A percentile compares a stretch with the other conserved stretches of the same genome.
Conservation (phyloP, 179 eudicot genomes). For the Actinidia chinensis region DNA sequence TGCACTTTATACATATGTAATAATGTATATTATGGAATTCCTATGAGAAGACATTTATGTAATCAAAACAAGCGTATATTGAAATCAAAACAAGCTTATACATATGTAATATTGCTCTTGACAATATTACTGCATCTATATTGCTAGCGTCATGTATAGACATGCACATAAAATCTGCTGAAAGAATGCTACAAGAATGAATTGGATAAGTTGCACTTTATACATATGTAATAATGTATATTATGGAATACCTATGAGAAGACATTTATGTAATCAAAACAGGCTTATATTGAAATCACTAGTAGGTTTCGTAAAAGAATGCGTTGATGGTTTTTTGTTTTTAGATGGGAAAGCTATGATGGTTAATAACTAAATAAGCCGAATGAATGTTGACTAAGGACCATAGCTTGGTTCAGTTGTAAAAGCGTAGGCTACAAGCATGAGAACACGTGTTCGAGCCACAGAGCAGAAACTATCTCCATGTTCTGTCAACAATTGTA, state of each 20-base stretch:
- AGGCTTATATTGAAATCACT: constrained; percentile 10
- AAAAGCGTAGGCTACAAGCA: background rate
- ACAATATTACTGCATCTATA: constrained; percentile 55
- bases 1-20: constrained; percentile 17
- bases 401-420: background rate
- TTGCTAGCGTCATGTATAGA: constrained; percentile 68
- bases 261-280: background rate
- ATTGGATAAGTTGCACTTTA: constrained; percentile 51
- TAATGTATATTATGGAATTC: background rate
- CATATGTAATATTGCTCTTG: too few relatives aligned
- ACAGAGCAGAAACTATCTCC: background rate
- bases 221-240: background rate
- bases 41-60: background rate
- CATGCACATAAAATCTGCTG: constrained; percentile 97
- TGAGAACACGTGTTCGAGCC: background rate
- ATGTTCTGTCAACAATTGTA: background rate
- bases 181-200: constrained; percentile 98
- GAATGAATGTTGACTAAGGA: background rate
- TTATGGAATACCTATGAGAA: background rate
- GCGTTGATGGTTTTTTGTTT: background rate
- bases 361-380: background rate
- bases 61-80: constrained; percentile 12
- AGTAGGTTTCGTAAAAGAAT: background rate
- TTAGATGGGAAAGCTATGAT: too few relatives aligned
- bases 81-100: too few relatives aligned